Conservation (phyloP, 192 early-diverging fungal genomes). For the Umbelopsis ramanniana region DNA sequence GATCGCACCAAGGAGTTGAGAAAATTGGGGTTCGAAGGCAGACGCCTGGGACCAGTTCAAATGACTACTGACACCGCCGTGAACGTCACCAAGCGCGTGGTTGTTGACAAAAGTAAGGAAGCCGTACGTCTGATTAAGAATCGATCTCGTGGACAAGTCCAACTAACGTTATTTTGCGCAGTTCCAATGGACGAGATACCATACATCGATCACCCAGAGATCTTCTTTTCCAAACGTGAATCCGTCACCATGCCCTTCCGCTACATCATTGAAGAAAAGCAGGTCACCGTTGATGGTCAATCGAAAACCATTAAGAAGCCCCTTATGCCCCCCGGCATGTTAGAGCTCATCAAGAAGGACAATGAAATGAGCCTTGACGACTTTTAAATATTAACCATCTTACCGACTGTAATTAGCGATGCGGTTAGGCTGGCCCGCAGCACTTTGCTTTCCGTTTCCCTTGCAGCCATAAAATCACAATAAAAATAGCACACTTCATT, state of each 20-base stretch:
- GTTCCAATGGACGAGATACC: slow-evolving; percentile 64
- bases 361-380: slow-evolving; percentile 63
- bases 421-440: not conserved
- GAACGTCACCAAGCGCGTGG: slow-evolving; percentile 67
- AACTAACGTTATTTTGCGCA: slow-evolving; percentile 24
- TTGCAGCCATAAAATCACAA: too few species aligned
- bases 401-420: slow-evolving; percentile 19
- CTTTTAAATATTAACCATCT: not conserved
- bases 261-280: slow-evolving; percentile 60
- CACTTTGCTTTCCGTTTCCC: not conserved
- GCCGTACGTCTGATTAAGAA: not conserved
- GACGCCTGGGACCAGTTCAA: slow-evolving; percentile 76
- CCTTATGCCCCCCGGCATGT: slow-evolving; percentile 74
- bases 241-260: slow-evolving; percentile 82
- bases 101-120: slow-evolving; percentile 62
- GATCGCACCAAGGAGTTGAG: slow-evolving; percentile 66
- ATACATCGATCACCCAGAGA: slow-evolving; percentile 77
- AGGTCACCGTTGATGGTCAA: slow-evolving; percentile 41
- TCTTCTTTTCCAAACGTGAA: slow-evolving; percentile 68
- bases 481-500: too few species aligned
- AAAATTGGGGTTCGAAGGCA: slow-evolving; percentile 67
- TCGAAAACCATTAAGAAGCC: slow-evolving; percentile 52
- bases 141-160: not conserved
- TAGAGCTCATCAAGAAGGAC: slow-evolving; percentile 72
- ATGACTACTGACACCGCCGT: slow-evolving; percentile 90